Conservation (phyloP, 352 stramenopile species). For the Thalassiosira hispida region DNA sequence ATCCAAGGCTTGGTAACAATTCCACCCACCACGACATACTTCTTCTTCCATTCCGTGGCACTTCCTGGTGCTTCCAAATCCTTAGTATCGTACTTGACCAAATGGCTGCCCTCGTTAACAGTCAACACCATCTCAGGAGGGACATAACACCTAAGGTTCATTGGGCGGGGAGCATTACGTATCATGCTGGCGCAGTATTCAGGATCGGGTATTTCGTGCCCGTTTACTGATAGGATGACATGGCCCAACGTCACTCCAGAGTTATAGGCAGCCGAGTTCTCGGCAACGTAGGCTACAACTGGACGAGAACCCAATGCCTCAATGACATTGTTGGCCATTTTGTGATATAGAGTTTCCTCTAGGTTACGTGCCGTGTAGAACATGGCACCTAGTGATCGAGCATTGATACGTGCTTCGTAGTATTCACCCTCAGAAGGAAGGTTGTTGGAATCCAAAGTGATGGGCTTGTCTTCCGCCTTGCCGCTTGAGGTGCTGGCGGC, state of each 20-base stretch:
- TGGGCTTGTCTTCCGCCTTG: slow-evolving; percentile 4
- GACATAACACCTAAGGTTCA: slow-evolving; percentile 76
- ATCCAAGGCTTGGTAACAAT: slow-evolving; percentile 83
- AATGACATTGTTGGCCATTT: slow-evolving; percentile 68
- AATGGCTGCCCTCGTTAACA: slow-evolving; percentile 75
- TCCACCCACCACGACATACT: slow-evolving; percentile 84
- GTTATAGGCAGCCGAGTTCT: slow-evolving; percentile 71
- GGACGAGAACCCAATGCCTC: slow-evolving; percentile 67
- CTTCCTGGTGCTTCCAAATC: slow-evolving; percentile 71
- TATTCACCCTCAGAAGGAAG: slow-evolving; percentile 76
- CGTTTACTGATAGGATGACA: slow-evolving; percentile 80
- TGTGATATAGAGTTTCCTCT: slow-evolving; percentile 74
- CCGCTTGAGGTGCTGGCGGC: not conserved
- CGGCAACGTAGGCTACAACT: slow-evolving; percentile 81
- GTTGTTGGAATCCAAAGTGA: slow-evolving; percentile 50
- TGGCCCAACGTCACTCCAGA: slow-evolving; percentile 75
- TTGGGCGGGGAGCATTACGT: slow-evolving; percentile 70
- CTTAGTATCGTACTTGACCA: slow-evolving; percentile 84
- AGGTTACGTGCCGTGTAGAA: slow-evolving; percentile 84
- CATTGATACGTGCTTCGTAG: slow-evolving; percentile 82
- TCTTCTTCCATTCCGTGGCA: slow-evolving; percentile 80
- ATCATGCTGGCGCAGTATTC: slow-evolving; percentile 78
- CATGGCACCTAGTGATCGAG: slow-evolving; percentile 79
- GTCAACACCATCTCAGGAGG: slow-evolving; percentile 75
- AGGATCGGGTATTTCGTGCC: slow-evolving; percentile 71